Percentiles rank a stretch among this genome's conserved stretches.
These are phyloP conservation scores for Ophiostoma quercus DNA, from an alignment of 2,329 filamentous ascomycete genomes.

Conservation along the genomic window DNA sequence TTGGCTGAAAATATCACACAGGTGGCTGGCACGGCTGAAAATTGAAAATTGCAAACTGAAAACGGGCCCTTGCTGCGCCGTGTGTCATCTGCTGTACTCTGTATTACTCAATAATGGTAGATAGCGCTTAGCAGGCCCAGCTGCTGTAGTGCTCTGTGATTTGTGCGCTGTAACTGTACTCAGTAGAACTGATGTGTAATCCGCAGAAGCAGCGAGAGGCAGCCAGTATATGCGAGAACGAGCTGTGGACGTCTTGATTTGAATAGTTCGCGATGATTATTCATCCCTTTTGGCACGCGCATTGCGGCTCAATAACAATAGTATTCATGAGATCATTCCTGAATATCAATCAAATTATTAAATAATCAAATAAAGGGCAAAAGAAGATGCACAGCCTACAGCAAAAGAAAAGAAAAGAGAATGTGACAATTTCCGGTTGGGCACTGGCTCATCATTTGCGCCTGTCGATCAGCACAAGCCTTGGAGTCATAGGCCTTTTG, in stretches of 20 bases:
- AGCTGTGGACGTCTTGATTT: not conserved
- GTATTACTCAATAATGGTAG: not conserved
- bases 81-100: constrained; percentile 1
- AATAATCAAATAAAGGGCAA: not conserved
- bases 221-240: constrained; percentile 4
- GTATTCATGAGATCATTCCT: not conserved
- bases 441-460: constrained; percentile 2
- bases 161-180: not conserved
- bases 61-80: not conserved
- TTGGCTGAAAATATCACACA: not conserved
- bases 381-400: not conserved
- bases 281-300: not conserved
- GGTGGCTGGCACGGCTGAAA: not conserved
- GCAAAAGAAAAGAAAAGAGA: constrained; percentile 1
- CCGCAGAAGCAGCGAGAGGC: constrained; percentile 9
- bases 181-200: constrained; percentile 7
- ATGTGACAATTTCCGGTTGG: constrained; percentile 8
- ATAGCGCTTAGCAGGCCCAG: not conserved
- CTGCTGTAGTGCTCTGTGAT: not conserved
- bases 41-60: not conserved
- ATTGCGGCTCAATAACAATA: not conserved
- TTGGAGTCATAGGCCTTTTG: not conserved
- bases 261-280: not conserved
- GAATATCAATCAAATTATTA: not conserved
- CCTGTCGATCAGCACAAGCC: not conserved